A percentile compares a stretch with the other conserved stretches of the same genome.
Conservation (phyloP, 202 grass and related monocot genomes). For the Eragrostis tef region DNA sequence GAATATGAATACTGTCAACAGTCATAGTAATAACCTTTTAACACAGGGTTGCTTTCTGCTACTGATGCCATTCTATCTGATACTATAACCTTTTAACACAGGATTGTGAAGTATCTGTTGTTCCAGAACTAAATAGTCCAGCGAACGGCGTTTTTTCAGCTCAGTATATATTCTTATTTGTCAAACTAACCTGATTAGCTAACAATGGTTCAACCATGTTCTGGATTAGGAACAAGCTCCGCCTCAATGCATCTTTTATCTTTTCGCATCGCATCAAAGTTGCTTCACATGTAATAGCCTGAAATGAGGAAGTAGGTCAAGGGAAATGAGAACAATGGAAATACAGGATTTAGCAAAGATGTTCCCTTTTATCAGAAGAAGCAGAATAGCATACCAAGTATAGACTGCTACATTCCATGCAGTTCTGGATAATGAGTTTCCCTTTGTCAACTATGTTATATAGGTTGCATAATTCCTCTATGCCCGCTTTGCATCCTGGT, state of each 20-base stretch:
- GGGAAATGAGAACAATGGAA: conserved; percentile 17
- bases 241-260: conserved; percentile 65
- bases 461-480: conserved; percentile 84
- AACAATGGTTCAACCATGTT: conserved; percentile 74
- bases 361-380: neutral
- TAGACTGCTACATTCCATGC: conserved; percentile 76
- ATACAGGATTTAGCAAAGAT: neutral
- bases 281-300: conserved; percentile 81
- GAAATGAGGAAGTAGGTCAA: conserved; percentile 24
- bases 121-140: neutral
- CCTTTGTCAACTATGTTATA: conserved; percentile 82
- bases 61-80: neutral
- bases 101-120: neutral
- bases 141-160: too few relatives aligned
- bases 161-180: too few relatives aligned
- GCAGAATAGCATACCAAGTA: conserved; percentile 73
- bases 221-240: conserved; percentile 79
- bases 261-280: conserved; percentile 69
- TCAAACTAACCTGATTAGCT: conserved; percentile 68
- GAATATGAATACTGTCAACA: neutral
- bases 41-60: neutral
- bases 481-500: conserved; percentile 78
- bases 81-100: neutral
- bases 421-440: conserved; percentile 64
- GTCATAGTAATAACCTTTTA: too few relatives aligned